Evolutionary conservation across 371 early-diverging fungal genomes (phyloP).

Genomic region (Coemansia sp.): DNA sequence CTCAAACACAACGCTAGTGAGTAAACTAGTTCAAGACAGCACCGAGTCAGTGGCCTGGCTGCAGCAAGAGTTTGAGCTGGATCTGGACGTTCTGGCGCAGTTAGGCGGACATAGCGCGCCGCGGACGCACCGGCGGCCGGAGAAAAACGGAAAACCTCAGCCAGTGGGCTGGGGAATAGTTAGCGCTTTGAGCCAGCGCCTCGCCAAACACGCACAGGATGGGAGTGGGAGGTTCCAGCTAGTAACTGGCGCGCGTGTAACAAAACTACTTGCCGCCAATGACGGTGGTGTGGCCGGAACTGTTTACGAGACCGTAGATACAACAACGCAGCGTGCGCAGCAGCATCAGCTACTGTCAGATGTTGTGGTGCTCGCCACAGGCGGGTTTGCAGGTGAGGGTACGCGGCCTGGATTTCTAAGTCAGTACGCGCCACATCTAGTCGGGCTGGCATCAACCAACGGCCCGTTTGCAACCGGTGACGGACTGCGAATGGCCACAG

Average conservation of each 20-base stretch:
- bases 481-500: conserved; percentile 87
- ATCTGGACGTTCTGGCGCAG: conserved; percentile 84
- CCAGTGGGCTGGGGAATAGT: conserved; percentile 72
- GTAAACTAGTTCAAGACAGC: conserved; percentile 82
- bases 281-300: conserved; percentile 74
- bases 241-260: conserved; percentile 41
- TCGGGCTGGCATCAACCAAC: conserved; percentile 83
- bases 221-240: conserved; percentile 34
- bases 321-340: conserved; percentile 64
- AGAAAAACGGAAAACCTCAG: conserved; percentile 57
- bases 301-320: conserved; percentile 76
- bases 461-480: conserved; percentile 96
- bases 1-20: conserved; percentile 79
- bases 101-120: conserved; percentile 87
- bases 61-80: conserved; percentile 83
- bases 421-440: conserved; percentile 68
- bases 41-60: conserved; percentile 93
- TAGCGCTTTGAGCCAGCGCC: conserved; percentile 50
- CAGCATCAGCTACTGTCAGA: conserved; percentile 42
- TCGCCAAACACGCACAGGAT: conserved; percentile 10
- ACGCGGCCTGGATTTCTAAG: conserved; percentile 63
- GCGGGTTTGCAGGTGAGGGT: conserved; percentile 87
- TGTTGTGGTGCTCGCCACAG: conserved; percentile 93
- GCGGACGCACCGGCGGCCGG: conserved; percentile 83
- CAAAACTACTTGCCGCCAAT: conserved; percentile 54